Evolutionary conservation across 208 protist genomes (phyloP).

Genomic region (Trypanosoma avium): DNA sequence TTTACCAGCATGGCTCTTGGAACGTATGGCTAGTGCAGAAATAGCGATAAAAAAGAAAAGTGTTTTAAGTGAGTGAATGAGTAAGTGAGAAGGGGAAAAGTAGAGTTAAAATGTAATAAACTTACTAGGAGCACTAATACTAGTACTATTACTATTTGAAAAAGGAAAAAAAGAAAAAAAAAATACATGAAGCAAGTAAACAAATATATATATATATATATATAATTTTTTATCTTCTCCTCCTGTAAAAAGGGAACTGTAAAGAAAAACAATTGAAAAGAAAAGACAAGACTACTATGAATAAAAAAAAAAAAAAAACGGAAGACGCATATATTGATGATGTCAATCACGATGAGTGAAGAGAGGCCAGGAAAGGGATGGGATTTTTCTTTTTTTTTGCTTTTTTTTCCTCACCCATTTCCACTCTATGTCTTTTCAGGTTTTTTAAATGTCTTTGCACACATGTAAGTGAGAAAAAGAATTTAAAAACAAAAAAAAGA

Average conservation of each 20-base stretch:
- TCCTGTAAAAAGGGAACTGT: not conserved
- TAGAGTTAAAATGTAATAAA: too few species aligned
- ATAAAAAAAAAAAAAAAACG: not conserved
- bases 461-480: too few species aligned
- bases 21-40: conserved; percentile 24
- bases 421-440: too few species aligned
- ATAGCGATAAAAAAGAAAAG: not conserved
- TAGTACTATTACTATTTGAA: too few species aligned
- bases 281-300: not conserved
- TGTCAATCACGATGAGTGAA: too few species aligned
- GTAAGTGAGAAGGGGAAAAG: too few species aligned
- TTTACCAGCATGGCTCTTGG: conserved; percentile 20
- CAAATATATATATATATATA: conserved; percentile 24
- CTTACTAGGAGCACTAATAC: too few species aligned
- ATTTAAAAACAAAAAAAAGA: too few species aligned
- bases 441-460: too few species aligned
- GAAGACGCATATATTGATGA: not conserved
- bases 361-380: too few species aligned
- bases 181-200: conserved; percentile 4
- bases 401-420: too few species aligned
- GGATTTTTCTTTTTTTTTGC: too few species aligned
- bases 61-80: not conserved
- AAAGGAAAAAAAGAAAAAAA: conserved; percentile 7
- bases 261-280: conserved; percentile 1
- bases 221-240: conserved; percentile 2